These are phyloP conservation scores for Termitomyces sp. DNA, from an alignment of 768 basidiomycete genomes.

Conservation along the genomic window DNA sequence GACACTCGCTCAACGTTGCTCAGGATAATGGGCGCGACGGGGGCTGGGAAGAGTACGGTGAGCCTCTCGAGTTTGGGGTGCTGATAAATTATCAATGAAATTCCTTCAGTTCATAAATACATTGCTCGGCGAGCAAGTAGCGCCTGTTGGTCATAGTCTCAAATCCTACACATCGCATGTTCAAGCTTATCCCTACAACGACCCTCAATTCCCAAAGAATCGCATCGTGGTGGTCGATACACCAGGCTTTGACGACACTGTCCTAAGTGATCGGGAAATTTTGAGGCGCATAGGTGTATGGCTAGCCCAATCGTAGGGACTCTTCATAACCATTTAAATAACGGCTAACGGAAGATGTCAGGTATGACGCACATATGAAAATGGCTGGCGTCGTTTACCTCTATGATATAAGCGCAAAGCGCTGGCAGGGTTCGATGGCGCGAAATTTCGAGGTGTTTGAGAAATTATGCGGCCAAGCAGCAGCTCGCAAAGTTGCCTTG, in stretches of 20 bases:
- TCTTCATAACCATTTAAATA: background rate
- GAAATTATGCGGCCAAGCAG: slow-evolving; percentile 14
- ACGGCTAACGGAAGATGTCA: background rate
- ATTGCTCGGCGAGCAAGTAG: slow-evolving; percentile 8
- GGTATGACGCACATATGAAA: slow-evolving; percentile 14
- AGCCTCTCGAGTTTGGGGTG: background rate
- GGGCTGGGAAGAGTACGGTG: slow-evolving; percentile 29
- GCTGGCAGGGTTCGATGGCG: slow-evolving; percentile 9
- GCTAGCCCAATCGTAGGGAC: slow-evolving; percentile 20
- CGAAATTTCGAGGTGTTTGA: slow-evolving; percentile 15
- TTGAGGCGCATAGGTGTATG: slow-evolving; percentile 22
- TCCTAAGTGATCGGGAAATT: slow-evolving; percentile 18
- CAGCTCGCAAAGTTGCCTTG: slow-evolving; percentile 12
- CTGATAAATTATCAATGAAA: background rate
- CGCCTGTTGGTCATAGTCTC: slow-evolving; percentile 19
- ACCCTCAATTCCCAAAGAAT: slow-evolving; percentile 7
- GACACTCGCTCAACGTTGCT: background rate
- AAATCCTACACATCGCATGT: slow-evolving; percentile 21
- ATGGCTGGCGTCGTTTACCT: slow-evolving; percentile 17
- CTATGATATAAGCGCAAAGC: slow-evolving; percentile 11
- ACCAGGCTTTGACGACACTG: slow-evolving; percentile 24
- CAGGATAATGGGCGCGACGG: slow-evolving; percentile 27
- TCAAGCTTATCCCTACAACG: slow-evolving; percentile 11
- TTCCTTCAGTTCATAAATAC: slow-evolving; percentile 18
- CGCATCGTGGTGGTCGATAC: slow-evolving; percentile 23